These are phyloP conservation scores for Eucalyptus viminalis DNA, from an alignment of 345 rosid species.

Conservation along the genomic window DNA sequence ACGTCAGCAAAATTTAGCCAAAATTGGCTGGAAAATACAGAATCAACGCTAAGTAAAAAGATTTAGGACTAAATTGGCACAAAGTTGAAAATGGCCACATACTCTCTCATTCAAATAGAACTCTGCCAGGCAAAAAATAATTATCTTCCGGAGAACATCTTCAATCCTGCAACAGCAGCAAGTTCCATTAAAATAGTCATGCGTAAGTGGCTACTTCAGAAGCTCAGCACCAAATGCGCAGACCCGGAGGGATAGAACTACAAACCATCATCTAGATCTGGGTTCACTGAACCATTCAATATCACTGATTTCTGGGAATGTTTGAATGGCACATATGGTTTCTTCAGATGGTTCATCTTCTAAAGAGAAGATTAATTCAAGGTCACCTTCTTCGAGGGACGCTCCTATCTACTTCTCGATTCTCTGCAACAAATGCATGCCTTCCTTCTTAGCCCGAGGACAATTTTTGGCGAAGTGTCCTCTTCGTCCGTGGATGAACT, in stretches of 20 bases:
- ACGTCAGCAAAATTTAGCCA: too few relatives aligned
- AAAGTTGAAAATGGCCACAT: neutral
- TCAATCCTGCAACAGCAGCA: neutral
- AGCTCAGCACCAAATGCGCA: neutral
- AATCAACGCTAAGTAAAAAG: too few relatives aligned
- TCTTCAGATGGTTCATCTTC: neutral
- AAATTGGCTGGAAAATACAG: too few relatives aligned
- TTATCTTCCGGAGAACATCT: neutral
- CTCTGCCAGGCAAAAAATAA: neutral
- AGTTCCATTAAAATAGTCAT: neutral
- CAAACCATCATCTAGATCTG: neutral
- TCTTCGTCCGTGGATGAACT: neutral
- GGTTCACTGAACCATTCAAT: neutral
- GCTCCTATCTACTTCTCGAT: neutral
- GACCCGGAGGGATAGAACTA: neutral
- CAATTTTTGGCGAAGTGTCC: neutral
- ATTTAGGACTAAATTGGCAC: too few relatives aligned
- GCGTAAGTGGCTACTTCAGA: neutral
- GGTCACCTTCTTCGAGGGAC: neutral
- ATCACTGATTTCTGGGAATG: neutral
- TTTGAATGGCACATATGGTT: neutral
- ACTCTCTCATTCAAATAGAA: neutral
- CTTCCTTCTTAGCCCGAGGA: neutral
- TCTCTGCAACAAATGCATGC: neutral
- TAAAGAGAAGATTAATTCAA: neutral